phyloP scores from a whole-genome alignment of 108 stramenopile species.

The Stephanodiscus minutulus region DNA sequence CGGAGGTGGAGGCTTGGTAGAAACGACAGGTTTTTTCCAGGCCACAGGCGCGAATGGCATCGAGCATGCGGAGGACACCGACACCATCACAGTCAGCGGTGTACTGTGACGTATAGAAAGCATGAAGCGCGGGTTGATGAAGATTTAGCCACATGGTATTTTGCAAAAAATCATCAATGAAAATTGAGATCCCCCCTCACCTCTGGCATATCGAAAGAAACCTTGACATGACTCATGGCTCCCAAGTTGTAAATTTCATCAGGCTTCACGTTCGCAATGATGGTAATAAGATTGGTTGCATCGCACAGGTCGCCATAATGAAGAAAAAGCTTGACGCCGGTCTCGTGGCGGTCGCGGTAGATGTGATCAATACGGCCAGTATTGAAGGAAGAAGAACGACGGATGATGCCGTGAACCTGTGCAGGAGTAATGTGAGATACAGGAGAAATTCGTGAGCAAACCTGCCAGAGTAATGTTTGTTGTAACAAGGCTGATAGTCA shows the following conservation, averaged over 20 bases:
- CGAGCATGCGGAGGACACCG: slow-evolving; percentile 98
- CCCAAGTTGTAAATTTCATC: slow-evolving; percentile 99
- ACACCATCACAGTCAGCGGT: slow-evolving; percentile 98
- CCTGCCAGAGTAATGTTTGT: neutral
- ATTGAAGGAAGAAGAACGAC: slow-evolving; percentile 98
- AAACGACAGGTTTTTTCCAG: slow-evolving; percentile 83
- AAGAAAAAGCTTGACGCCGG: slow-evolving; percentile 93
- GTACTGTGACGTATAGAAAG: slow-evolving; percentile 55
- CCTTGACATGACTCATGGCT: slow-evolving; percentile 99
- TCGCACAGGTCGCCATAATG: slow-evolving; percentile 99
- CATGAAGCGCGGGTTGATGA: neutral
- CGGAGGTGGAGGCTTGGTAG: slow-evolving; percentile 98
- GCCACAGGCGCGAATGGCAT: slow-evolving; percentile 95
- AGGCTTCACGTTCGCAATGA: slow-evolving; percentile 87
- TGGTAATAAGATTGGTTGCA: slow-evolving; percentile 95
- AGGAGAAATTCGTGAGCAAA: neutral
- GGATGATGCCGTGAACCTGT: slow-evolving; percentile 97
- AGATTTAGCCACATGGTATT: neutral
- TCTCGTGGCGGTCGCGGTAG: slow-evolving; percentile 96
- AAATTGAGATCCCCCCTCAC: slow-evolving; percentile 14
- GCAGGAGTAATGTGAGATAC: neutral
- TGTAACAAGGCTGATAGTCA: neutral
- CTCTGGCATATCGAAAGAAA: slow-evolving; percentile 99
- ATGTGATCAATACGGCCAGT: slow-evolving; percentile 99
- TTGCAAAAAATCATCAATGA: neutral